phyloP scores from a whole-genome alignment of 2,329 filamentous ascomycete species.

The Geosmithia putterillii region DNA sequence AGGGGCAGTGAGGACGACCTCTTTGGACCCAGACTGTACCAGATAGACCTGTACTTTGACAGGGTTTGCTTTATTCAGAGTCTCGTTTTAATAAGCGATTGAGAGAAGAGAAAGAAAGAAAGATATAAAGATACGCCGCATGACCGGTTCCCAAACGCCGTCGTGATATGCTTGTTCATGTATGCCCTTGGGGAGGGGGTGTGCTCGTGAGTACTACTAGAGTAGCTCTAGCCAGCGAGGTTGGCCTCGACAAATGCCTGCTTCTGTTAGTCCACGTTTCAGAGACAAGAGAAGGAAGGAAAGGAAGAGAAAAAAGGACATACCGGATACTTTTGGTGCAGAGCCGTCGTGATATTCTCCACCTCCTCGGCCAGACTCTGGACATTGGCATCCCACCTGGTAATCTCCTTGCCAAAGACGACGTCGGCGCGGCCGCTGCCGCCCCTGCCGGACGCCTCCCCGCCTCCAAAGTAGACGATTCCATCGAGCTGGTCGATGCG shows the following conservation, averaged over 20 bases:
- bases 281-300: neutral
- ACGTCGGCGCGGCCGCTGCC: slow-evolving; percentile 54
- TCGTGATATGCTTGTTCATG: neutral
- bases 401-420: slow-evolving; percentile 56
- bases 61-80: too few species aligned
- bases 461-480: slow-evolving; percentile 73
- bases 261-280: neutral
- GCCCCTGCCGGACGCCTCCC: slow-evolving; percentile 57
- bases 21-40: too few species aligned
- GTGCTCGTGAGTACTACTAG: neutral
- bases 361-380: slow-evolving; percentile 80
- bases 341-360: slow-evolving; percentile 69
- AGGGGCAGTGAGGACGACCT: neutral
- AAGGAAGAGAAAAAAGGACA: slow-evolving; percentile 7
- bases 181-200: neutral
- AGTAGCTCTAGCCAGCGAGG: slow-evolving; percentile 20
- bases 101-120: slow-evolving; percentile 13
- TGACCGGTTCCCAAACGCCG: neutral
- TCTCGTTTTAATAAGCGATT: neutral
- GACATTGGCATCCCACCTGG: slow-evolving; percentile 83
- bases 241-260: slow-evolving; percentile 46
- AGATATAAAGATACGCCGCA: neutral
- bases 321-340: slow-evolving; percentile 71
- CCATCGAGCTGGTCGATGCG: slow-evolving; percentile 90
- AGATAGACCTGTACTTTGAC: too few species aligned